Evolutionary conservation across 352 stramenopile species (phyloP), one percentile per base, ranked within the genome.

Genomic region (Chrysophaeum taylorii): DNA sequence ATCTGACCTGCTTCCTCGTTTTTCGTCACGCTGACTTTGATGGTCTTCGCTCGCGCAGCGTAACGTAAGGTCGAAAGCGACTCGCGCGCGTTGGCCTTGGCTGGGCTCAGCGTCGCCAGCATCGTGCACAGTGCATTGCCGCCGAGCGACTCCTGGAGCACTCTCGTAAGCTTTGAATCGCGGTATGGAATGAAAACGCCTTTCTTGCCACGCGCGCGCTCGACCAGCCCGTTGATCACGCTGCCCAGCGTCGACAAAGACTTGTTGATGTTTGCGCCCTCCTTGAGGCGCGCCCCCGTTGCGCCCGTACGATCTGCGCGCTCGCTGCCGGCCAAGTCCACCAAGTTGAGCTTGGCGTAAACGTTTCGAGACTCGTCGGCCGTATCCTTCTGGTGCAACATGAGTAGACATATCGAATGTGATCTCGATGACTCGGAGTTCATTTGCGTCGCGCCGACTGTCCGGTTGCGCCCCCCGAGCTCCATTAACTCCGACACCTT

Each of bases 401-500:
- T 96, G 54, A 95, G 90, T 27, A 91, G 83, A 68, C 94, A 96
- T 61, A 94, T 92, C 33, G 84, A 94, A 73, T 96, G 90, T n/a
- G 87, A 95, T 27, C 90, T 81, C 27, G 84, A 90, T 38, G 83
- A 89, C 42, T 85, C 83, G 75, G 87, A 82, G 72, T 94, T 94
- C 88, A 94, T 96, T 70, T 93, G 83, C 12, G 92, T 97, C 45
- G 84, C 85, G 9, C 86, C 89, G 15, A 94, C 73, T 25, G 72
- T 82, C 21, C 77, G 68, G 45, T 68, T 73, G n/a, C 38, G 38
- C 69, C 73, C 93, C 29, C 89, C 89, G 75, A 94, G 85, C 42
- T 93, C 86, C 36, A 96, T 81, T 50, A 95, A 72, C 42, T 86
- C 75, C 60, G 83, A 74, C 36, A 95, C 82, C 37, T 92, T 87